Conservation (phyloP, 1,284 basidiomycete genomes). For the Meira nashicola region DNA sequence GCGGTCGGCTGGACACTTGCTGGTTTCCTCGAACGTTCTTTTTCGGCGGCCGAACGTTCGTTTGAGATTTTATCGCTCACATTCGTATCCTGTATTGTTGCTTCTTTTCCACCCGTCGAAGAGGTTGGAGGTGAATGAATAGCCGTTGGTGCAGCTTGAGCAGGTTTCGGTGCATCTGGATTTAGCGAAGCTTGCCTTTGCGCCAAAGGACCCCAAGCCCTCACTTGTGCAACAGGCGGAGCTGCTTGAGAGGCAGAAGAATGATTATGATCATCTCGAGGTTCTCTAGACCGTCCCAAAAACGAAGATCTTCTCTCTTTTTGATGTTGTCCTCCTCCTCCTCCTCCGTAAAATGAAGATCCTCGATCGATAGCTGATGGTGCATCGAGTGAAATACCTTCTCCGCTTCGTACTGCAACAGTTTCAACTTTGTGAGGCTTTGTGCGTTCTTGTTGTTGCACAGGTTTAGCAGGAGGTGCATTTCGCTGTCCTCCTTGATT, state of each 20-base stretch:
- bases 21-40: not conserved
- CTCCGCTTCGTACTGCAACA: constrained; percentile 2
- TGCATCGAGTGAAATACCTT: constrained; percentile 6
- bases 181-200: constrained; percentile 24
- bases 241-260: constrained; percentile 6
- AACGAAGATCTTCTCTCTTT: not conserved
- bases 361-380: constrained; percentile 1
- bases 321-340: not conserved
- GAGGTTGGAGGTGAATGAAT: constrained; percentile 13
- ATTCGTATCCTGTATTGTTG: not conserved
- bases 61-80: not conserved
- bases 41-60: not conserved
- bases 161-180: constrained; percentile 16
- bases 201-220: constrained; percentile 46
- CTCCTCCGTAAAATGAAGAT: not conserved
- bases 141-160: constrained; percentile 11
- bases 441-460: not conserved
- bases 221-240: constrained; percentile 18
- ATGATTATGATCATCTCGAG: not conserved
- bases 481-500: not conserved
- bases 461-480: not conserved
- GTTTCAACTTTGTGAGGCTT: constrained; percentile 5
- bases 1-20: not conserved
- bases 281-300: not conserved
- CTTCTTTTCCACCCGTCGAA: not conserved